Conservation (phyloP, 2,329 filamentous ascomycete species). For the Nothopassalora personata region DNA sequence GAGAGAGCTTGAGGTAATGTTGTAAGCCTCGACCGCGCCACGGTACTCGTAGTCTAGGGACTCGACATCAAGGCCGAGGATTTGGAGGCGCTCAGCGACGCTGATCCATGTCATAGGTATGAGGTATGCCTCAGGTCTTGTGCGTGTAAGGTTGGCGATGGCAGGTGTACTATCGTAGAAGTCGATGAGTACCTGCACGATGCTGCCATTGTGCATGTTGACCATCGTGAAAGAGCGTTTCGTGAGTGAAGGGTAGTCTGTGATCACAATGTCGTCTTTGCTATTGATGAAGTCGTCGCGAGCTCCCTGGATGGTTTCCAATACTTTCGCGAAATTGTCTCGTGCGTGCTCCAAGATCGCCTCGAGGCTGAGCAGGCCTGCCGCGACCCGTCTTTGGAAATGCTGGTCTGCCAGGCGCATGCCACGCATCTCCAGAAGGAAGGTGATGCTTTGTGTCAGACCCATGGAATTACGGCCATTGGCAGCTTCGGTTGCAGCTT, state of each 20-base stretch:
- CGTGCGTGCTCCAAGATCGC: conserved; percentile 13
- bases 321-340: conserved; percentile 8
- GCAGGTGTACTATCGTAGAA: conserved; percentile 19
- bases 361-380: conserved; percentile 14
- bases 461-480: conserved; percentile 18
- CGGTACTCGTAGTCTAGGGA: conserved; percentile 18
- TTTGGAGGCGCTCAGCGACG: conserved; percentile 20
- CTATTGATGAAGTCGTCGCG: conserved; percentile 19
- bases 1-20: conserved; percentile 17
- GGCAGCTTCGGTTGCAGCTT: conserved; percentile 15
- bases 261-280: conserved; percentile 20
- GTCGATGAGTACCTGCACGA: conserved; percentile 16
- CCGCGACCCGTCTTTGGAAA: conserved; percentile 18
- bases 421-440: conserved; percentile 18
- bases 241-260: conserved; percentile 16
- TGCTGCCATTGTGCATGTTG: conserved; percentile 15
- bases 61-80: conserved; percentile 24
- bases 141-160: conserved; percentile 17
- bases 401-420: conserved; percentile 20
- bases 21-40: conserved; percentile 22
- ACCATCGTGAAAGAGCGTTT: conserved; percentile 21
- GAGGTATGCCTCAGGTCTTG: conserved; percentile 24
- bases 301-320: conserved; percentile 10
- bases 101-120: conserved; percentile 25
- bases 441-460: conserved; percentile 15